These are phyloP conservation scores for Stagonosporopsis cucurbitacearum DNA, from an alignment of 2,329 filamentous ascomycete species.

Conservation along the genomic window DNA sequence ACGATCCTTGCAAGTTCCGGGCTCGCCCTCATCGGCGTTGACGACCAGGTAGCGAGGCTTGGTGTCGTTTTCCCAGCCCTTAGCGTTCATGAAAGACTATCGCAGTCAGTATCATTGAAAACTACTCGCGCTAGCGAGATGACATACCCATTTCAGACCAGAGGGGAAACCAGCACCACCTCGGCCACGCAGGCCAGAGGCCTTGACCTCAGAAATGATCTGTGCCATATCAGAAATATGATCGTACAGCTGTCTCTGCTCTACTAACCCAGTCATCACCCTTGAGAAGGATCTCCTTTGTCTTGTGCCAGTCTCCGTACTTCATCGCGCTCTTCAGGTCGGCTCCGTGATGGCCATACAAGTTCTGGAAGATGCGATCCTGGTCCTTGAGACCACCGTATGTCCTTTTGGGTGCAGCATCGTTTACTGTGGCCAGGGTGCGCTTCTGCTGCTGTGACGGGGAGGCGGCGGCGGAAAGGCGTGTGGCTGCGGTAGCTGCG, in stretches of 20 bases:
- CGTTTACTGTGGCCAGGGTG: conserved; percentile 68
- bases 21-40: conserved; percentile 98
- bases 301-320: conserved; percentile 99
- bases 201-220: conserved; percentile 98
- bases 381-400: conserved; percentile 93
- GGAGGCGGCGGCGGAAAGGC: conserved; percentile 51
- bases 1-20: conserved; percentile 98
- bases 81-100: conserved; percentile 99
- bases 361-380: conserved; percentile 98
- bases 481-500: conserved; percentile 46
- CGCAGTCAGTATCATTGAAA: conserved; percentile 28
- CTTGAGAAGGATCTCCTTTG: conserved; percentile 96
- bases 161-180: conserved; percentile 98
- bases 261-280: conserved; percentile 84
- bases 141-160: conserved; percentile 92
- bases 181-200: conserved; percentile 91
- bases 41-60: conserved; percentile 97
- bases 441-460: conserved; percentile 62
- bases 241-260: neutral
- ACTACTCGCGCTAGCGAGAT: neutral
- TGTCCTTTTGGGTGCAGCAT: conserved; percentile 63
- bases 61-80: conserved; percentile 97
- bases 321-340: conserved; percentile 95
- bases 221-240: conserved; percentile 43
- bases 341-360: conserved; percentile 90